Conservation (phyloP, 257 asterid species). For the Paraleonurus japonicus region DNA sequence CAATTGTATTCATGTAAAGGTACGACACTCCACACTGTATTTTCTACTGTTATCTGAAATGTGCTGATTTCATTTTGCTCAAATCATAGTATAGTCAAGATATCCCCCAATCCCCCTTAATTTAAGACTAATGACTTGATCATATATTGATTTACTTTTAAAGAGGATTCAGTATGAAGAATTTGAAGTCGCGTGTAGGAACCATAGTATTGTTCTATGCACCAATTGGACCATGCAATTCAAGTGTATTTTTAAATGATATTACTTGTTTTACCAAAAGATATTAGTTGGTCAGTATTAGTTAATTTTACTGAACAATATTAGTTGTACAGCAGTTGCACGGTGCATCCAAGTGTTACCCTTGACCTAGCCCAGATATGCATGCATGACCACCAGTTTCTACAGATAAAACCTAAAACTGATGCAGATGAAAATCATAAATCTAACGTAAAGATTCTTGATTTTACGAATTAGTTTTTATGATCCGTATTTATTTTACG, state of each 20-base stretch:
- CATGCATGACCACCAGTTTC: too few relatives aligned
- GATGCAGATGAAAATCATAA: too few relatives aligned
- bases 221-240: too few relatives aligned
- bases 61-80: neutral
- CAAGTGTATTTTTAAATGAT: too few relatives aligned
- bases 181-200: neutral
- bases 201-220: neutral
- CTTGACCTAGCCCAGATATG: too few relatives aligned
- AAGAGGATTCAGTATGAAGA: neutral
- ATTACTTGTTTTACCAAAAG: too few relatives aligned
- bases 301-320: too few relatives aligned
- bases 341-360: too few relatives aligned
- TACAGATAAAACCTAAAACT: too few relatives aligned
- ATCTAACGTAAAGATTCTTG: neutral
- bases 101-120: neutral
- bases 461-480: neutral
- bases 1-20: too few relatives aligned
- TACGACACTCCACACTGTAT: constrained; percentile 7
- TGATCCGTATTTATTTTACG: neutral
- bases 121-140: neutral
- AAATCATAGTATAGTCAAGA: neutral
- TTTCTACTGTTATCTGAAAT: neutral
- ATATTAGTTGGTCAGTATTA: too few relatives aligned
- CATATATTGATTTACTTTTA: neutral
- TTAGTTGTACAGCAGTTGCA: too few relatives aligned